phyloP scores from a whole-genome alignment of 2,329 filamentous ascomycete genomes.

The Neoarthrinium moseri region DNA sequence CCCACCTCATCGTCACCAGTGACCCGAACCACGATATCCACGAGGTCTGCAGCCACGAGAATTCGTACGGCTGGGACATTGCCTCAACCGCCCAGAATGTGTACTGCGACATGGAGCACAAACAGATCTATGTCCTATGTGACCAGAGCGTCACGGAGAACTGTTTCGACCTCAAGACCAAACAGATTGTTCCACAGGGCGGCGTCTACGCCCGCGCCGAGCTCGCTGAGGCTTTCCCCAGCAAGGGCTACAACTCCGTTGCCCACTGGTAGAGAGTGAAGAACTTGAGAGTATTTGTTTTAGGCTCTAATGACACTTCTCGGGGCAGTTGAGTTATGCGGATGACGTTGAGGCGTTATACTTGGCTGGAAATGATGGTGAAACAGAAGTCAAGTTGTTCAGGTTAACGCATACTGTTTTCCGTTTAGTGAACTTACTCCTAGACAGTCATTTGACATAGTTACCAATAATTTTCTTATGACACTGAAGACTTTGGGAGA shows the following conservation, averaged over 20 bases:
- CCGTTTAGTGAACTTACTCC: too few relatives aligned
- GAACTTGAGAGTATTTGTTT: too few relatives aligned
- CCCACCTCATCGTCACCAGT: background rate
- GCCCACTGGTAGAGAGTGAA: too few relatives aligned
- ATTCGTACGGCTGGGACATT: constrained; percentile 7
- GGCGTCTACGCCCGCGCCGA: background rate
- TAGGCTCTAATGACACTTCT: too few relatives aligned
- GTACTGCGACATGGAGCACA: constrained; percentile 3
- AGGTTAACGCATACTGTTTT: too few relatives aligned
- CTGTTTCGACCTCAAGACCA: background rate
- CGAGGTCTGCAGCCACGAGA: constrained; percentile 4
- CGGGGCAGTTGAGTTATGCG: too few relatives aligned
- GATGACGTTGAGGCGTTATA: too few relatives aligned
- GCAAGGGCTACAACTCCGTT: background rate
- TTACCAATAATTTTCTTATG: too few relatives aligned
- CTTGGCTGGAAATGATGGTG: too few relatives aligned
- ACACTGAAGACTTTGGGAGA: too few relatives aligned
- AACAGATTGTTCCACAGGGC: background rate
- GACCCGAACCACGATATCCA: background rate
- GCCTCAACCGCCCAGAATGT: background rate
- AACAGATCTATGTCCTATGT: background rate
- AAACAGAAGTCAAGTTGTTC: too few relatives aligned
- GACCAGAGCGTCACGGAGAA: background rate
- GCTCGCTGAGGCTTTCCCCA: background rate
- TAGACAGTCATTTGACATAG: too few relatives aligned